Conservation (phyloP, 1,284 basidiomycete species). For the Papiliotrema terrestris region DNA sequence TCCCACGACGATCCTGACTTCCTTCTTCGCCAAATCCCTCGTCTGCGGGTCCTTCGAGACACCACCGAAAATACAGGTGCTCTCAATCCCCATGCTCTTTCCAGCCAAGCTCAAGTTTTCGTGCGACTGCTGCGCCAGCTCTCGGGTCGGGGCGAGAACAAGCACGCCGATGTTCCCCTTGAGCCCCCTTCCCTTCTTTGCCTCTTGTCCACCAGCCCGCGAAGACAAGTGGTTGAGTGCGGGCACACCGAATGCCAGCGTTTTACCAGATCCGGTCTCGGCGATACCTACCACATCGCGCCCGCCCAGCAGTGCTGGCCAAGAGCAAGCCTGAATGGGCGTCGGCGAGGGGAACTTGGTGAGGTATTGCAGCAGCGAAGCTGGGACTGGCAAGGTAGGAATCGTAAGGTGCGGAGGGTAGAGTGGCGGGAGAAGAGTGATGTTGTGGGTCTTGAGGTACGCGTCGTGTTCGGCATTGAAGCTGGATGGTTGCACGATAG, state of each 20-base stretch:
- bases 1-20: slow-evolving; percentile 77
- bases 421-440: slow-evolving; percentile 62
- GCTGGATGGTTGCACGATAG: slow-evolving; percentile 18
- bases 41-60: slow-evolving; percentile 84
- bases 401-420: slow-evolving; percentile 76
- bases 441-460: slow-evolving; percentile 68
- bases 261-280: slow-evolving; percentile 97
- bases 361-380: slow-evolving; percentile 62
- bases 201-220: slow-evolving; percentile 24
- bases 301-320: slow-evolving; percentile 81
- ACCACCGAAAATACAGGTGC: slow-evolving; percentile 88
- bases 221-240: slow-evolving; percentile 58
- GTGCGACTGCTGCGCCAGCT: slow-evolving; percentile 91
- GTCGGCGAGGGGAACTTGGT: slow-evolving; percentile 80
- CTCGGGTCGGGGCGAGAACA: slow-evolving; percentile 88
- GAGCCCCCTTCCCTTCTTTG: slow-evolving; percentile 32
- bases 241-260: slow-evolving; percentile 92
- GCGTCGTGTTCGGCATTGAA: slow-evolving; percentile 54
- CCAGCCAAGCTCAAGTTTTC: slow-evolving; percentile 76
- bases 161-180: slow-evolving; percentile 64
- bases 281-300: slow-evolving; percentile 93
- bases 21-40: slow-evolving; percentile 57
- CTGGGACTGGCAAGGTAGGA: slow-evolving; percentile 62
- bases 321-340: slow-evolving; percentile 92
- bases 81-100: slow-evolving; percentile 68